Conservation (phyloP, 768 basidiomycete genomes). For the Strobilomyces dryophilus region DNA sequence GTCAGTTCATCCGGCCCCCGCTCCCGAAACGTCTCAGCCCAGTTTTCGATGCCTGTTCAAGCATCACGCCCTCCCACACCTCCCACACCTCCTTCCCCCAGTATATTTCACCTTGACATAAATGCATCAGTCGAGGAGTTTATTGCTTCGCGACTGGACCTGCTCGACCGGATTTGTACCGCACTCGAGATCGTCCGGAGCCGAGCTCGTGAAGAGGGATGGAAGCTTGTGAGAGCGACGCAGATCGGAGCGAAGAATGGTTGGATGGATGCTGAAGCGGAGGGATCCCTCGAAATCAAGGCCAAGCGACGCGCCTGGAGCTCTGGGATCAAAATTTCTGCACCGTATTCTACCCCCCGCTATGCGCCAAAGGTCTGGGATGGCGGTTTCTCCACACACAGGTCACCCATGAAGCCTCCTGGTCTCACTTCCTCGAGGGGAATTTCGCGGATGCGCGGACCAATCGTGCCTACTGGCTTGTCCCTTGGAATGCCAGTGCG, state of each 20-base stretch:
- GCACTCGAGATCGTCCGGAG: constrained; percentile 40
- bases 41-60: neutral
- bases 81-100: constrained; percentile 7
- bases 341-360: constrained; percentile 16
- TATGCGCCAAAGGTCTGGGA: constrained; percentile 16
- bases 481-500: constrained; percentile 48
- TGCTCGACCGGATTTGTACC: constrained; percentile 37
- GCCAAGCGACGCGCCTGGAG: constrained; percentile 67
- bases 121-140: constrained; percentile 9
- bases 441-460: constrained; percentile 7
- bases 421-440: constrained; percentile 13
- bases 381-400: neutral
- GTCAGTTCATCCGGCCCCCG: constrained; percentile 26
- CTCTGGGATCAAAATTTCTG: constrained; percentile 42
- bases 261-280: constrained; percentile 26
- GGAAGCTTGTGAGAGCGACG: constrained; percentile 34
- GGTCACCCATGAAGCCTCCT: constrained; percentile 13
- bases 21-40: constrained; percentile 15
- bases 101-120: neutral
- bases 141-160: constrained; percentile 12
- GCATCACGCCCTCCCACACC: neutral
- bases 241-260: constrained; percentile 17
- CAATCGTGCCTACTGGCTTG: constrained; percentile 33
- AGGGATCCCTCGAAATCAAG: constrained; percentile 48
- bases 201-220: constrained; percentile 39